These are phyloP conservation scores for Mesembryanthemum crystallinum DNA, from an alignment of 148 eudicot genomes.

Conservation along the genomic window DNA sequence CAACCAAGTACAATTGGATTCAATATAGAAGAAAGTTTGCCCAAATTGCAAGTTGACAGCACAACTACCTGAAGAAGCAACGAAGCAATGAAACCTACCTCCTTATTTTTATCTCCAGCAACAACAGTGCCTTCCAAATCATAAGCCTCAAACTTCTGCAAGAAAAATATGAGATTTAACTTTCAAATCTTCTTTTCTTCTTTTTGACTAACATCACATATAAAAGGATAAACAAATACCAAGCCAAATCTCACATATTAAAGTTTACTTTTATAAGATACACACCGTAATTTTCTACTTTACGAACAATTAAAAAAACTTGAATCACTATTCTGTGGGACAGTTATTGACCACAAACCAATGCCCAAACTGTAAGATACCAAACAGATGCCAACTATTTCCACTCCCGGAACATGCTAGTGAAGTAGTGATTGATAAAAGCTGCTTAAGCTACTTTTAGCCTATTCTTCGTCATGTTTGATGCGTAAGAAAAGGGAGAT, in stretches of 20 bases:
- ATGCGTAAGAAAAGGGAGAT: not conserved
- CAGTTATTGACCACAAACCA: not conserved
- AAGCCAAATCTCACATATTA: not conserved
- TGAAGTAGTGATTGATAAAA: not conserved
- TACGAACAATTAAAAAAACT: not conserved
- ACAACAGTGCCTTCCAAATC: conserved; percentile 67
- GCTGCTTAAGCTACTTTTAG: not conserved
- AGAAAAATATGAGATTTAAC: conserved; percentile 2
- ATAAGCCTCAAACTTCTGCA: conserved; percentile 97
- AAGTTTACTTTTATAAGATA: not conserved
- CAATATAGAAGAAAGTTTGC: not conserved
- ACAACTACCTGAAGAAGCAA: not conserved
- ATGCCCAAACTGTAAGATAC: not conserved
- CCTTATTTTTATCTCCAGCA: conserved; percentile 87
- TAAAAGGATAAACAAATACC: not conserved
- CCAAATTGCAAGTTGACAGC: not conserved
- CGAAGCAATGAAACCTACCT: conserved; percentile 60
- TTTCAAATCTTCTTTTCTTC: not conserved
- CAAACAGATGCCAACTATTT: not conserved
- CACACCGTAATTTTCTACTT: not conserved
- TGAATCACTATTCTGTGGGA: not conserved
- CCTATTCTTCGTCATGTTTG: not conserved
- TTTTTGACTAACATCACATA: not conserved
- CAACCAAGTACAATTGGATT: not conserved
- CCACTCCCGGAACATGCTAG: not conserved